Base-by-base conservation (phyloP, 169 alveolate genomes). In the Plasmodium berghei region DNA sequence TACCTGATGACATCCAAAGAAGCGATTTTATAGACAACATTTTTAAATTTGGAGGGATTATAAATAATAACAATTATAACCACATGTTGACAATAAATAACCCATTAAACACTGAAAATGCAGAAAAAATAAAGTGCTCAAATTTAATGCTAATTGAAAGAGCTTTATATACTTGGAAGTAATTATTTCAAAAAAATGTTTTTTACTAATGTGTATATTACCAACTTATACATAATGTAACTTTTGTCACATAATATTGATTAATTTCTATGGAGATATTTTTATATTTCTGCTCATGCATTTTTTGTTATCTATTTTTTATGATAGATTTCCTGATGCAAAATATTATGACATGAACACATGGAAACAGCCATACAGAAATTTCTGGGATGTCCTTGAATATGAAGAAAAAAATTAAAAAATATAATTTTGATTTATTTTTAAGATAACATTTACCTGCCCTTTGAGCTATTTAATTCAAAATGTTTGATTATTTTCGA, bases 351-450 rank as follows among this genome's bases (percentile, higher is more conserved):
- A 75, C 67, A 64, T 64, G 67, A 75, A 56, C 42, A 49, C 45
- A 22, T 75, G 89, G 89, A 26, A 64, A 34, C 54, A 49, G 56
- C 26, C 9, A 10, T 75, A 75, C 56, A 46, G 89, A 18, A 75
- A 75, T 40, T 75, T 75, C 45, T 75, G 89, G 89, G 89, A 75
- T 42, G 89, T 75, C 59, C 63, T 75, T 75, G 89, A 75, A 75
- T 75, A 75, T 75, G 89, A 75, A 75, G 89, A 75, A 34, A 64
- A 75, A 75, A 62, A 64, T 12, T 18, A 49, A 1, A 49, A 62
- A 75, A 61, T 48, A 52, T 34, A 34, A 34, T 34, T 34, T 34
- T 34, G 42, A 34, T 34, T 34, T 34, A 34, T 34, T 34, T 34
- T 34, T 34, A 34, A 34, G 42, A 34, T 34, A 34, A 4, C 42